Percentiles rank a stretch among this genome's conserved stretches.
Conservation (phyloP, 176 grass and related monocot species). For the Juncus inflexus region DNA sequence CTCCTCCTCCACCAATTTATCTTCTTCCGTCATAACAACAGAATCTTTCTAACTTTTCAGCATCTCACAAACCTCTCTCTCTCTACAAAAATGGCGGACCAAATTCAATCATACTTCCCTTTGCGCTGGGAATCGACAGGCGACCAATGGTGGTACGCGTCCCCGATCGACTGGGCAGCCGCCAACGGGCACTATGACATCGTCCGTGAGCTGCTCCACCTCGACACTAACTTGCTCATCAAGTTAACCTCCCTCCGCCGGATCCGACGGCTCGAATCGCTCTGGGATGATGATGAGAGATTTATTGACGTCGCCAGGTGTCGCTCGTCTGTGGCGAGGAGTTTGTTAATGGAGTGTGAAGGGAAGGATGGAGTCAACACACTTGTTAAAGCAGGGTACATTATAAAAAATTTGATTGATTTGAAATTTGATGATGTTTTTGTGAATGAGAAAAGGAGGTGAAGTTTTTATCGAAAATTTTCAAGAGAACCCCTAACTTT, state of each 20-base stretch:
- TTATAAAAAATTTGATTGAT: too few species aligned
- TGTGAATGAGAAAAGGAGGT: too few species aligned
- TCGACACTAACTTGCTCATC: conserved; percentile 96
- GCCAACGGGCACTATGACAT: conserved; percentile 89
- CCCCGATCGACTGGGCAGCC: conserved; percentile 87
- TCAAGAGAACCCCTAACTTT: too few species aligned
- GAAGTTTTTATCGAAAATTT: too few species aligned
- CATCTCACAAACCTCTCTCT: conserved; percentile 3
- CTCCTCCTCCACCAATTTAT: too few species aligned
- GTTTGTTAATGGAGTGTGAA: conserved; percentile 69
- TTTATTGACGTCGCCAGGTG: conserved; percentile 45
- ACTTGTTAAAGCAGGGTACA: conserved; percentile 62
- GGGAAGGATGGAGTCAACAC: conserved; percentile 60
- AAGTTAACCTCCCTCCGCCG: conserved; percentile 92
- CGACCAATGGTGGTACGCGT: conserved; percentile 98
- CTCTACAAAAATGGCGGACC: conserved; percentile 31
- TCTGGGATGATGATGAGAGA: conserved; percentile 80
- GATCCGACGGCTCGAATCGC: conserved; percentile 78
- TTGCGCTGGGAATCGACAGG: conserved; percentile 98
- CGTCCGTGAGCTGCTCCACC: conserved; percentile 74
- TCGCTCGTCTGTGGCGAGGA: conserved; percentile 48
- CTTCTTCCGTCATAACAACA: too few species aligned
- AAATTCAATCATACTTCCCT: conserved; percentile 51
- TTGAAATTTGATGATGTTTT: too few species aligned
- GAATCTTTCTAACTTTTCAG: background rate